Evolutionary conservation across 2,329 filamentous ascomycete genomes (phyloP).

Genomic region (Didymella keratinophila): DNA sequence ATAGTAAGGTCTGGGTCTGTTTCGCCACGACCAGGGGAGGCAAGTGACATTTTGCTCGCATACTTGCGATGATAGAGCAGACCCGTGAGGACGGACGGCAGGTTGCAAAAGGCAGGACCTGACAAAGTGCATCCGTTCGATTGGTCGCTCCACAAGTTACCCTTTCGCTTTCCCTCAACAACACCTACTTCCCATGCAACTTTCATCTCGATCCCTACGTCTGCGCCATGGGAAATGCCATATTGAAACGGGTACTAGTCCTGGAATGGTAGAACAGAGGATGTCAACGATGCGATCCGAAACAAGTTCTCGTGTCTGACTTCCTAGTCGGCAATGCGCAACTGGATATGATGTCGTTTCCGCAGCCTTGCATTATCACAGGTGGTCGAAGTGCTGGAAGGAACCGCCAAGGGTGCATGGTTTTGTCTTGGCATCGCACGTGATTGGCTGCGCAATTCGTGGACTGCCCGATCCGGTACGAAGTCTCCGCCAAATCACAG

Average conservation of each 20-base stretch:
- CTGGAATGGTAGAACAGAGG: not conserved
- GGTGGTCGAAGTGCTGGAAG: constrained; percentile 5
- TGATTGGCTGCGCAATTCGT: constrained; percentile 6
- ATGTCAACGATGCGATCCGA: constrained; percentile 13
- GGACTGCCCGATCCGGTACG: constrained; percentile 3
- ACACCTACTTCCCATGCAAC: not conserved
- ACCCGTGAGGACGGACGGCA: constrained; percentile 1
- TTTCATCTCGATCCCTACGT: constrained; percentile 1
- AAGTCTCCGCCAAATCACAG: constrained; percentile 4
- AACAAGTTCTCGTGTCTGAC: constrained; percentile 5
- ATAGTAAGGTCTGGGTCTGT: not conserved
- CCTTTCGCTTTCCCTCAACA: not conserved
- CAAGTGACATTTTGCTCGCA: not conserved
- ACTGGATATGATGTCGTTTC: not conserved
- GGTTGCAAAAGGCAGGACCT: constrained; percentile 13
- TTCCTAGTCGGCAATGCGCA: constrained; percentile 6
- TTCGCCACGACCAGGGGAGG: not conserved
- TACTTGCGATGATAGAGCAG: not conserved
- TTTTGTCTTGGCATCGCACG: constrained; percentile 11
- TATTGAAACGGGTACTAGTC: constrained; percentile 6
- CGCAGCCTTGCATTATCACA: constrained; percentile 8
- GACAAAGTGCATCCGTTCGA: not conserved
- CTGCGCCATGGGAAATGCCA: not conserved
- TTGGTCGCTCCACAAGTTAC: constrained; percentile 1
- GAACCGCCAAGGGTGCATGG: constrained; percentile 16